These are phyloP conservation scores for Eurotiales sp. DNA, from an alignment of 2,329 filamentous ascomycete genomes.

Conservation along the genomic window DNA sequence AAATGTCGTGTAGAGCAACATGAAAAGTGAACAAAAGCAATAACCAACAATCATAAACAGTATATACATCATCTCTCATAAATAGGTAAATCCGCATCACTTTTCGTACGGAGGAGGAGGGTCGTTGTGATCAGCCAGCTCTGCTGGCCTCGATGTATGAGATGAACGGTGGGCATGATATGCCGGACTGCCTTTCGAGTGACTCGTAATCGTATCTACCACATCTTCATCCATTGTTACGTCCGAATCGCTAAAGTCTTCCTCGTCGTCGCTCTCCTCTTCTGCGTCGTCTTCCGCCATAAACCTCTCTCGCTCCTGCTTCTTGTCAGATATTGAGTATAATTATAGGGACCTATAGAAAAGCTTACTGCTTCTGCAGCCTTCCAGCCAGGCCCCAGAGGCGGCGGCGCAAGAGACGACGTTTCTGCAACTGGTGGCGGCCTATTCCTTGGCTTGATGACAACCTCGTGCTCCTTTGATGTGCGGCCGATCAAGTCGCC, in stretches of 20 bases:
- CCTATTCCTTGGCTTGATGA: slow-evolving; percentile 8
- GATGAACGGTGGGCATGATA: not conserved
- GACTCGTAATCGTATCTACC: slow-evolving; percentile 4
- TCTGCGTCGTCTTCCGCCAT: too few species aligned
- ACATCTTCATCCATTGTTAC: too few species aligned
- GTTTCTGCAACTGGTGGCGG: not conserved
- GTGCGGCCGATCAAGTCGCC: slow-evolving; percentile 19
- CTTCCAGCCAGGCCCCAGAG: slow-evolving; percentile 11
- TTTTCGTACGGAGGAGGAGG: slow-evolving; percentile 13
- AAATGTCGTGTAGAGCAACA: too few species aligned
- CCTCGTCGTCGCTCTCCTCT: not conserved
- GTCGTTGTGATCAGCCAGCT: not conserved
- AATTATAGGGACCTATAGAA: too few species aligned
- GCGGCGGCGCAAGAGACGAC: slow-evolving; percentile 7
- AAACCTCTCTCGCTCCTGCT: not conserved
- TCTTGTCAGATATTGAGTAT: not conserved
- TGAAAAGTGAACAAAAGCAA: not conserved
- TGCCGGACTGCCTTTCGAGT: too few species aligned
- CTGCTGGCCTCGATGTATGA: not conserved
- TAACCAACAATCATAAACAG: not conserved
- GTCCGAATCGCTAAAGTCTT: slow-evolving; percentile 8
- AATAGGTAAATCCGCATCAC: too few species aligned
- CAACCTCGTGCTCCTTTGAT: slow-evolving; percentile 13
- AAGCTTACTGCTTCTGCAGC: slow-evolving; percentile 13
- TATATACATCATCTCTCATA: too few species aligned